A percentile compares a stretch with the other conserved stretches of the same genome.
These are phyloP conservation scores for Ciborinia camelliae DNA, from an alignment of 2,329 filamentous ascomycete genomes.

Conservation along the genomic window DNA sequence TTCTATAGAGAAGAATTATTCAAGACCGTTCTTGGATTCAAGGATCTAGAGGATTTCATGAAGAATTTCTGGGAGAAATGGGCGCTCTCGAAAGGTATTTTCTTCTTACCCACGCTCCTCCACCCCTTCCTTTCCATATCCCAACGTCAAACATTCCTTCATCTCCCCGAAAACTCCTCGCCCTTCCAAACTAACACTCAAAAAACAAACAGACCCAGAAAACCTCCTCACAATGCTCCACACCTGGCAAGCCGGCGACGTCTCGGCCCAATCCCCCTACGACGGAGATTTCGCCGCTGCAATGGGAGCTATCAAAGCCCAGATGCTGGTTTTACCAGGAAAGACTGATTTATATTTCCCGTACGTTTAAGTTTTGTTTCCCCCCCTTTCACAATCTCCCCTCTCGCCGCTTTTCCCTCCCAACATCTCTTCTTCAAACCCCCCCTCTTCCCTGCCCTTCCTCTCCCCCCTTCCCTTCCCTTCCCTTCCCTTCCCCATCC, in stretches of 20 bases:
- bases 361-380: conserved; percentile 45
- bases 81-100: conserved; percentile 61
- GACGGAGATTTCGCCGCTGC: conserved; percentile 63
- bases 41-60: conserved; percentile 70
- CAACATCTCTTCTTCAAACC: too few species aligned
- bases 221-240: conserved; percentile 72
- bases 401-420: too few species aligned
- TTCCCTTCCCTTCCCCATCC: not conserved
- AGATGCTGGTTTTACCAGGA: conserved; percentile 64
- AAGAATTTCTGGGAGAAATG: conserved; percentile 72
- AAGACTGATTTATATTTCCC: conserved; percentile 81
- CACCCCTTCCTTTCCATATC: not conserved
- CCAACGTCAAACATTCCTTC: too few species aligned
- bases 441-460: not conserved
- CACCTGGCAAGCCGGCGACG: conserved; percentile 75
- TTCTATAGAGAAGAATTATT: conserved; percentile 74
- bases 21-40: conserved; percentile 60
- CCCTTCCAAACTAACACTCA: too few species aligned
- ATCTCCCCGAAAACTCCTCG: too few species aligned
- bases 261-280: conserved; percentile 65
- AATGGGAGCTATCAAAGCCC: conserved; percentile 68
- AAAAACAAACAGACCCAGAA: too few species aligned
- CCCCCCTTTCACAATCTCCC: not conserved
- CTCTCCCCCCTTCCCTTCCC: not conserved
- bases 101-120: not conserved